phyloP scores from a whole-genome alignment of 148 eudicot species.

The Camellia granthamiana region DNA sequence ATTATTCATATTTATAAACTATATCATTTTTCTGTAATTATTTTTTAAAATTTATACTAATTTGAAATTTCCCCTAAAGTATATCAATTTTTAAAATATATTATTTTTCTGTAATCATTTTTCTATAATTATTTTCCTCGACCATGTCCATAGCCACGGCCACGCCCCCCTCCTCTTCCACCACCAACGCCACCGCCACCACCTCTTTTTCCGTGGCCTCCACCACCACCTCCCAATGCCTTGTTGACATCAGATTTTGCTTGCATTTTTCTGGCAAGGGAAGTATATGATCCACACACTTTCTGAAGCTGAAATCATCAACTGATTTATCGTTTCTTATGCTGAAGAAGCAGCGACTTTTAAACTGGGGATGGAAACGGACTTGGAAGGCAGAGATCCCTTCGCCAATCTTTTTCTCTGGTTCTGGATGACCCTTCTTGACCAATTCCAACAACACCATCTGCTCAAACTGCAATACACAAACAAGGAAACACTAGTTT shows the following conservation, averaged over 20 bases:
- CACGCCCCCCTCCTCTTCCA: conserved; percentile 28
- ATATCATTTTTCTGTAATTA: no score
- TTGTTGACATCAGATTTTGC: conserved; percentile 43
- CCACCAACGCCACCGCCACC: conserved; percentile 30
- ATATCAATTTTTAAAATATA: no score
- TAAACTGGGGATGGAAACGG: conserved; percentile 65
- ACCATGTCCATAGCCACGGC: conserved; percentile 50
- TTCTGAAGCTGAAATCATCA: conserved; percentile 95
- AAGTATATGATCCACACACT: conserved; percentile 85
- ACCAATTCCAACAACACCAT: conserved; percentile 65
- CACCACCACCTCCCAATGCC: conserved; percentile 29
- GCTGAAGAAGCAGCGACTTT: conserved; percentile 83
- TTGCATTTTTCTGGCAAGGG: conserved; percentile 91
- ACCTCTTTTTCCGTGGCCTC: conserved; percentile 39
- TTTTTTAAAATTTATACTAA: no score
- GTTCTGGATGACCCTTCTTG: conserved; percentile 74
- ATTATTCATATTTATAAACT: no score
- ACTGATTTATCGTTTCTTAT: conserved; percentile 59
- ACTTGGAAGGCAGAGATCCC: conserved; percentile 71
- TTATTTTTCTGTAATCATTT: no score
- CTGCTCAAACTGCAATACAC: conserved; percentile 64
- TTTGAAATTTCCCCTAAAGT: no score
- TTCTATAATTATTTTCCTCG: conserved; percentile 24
- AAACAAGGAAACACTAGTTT: background rate
- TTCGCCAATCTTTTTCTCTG: conserved; percentile 68